Percentiles rank a stretch among this genome's conserved stretches.
phyloP scores from a whole-genome alignment of 768 basidiomycete genomes.

The Termitomyces sp. region DNA sequence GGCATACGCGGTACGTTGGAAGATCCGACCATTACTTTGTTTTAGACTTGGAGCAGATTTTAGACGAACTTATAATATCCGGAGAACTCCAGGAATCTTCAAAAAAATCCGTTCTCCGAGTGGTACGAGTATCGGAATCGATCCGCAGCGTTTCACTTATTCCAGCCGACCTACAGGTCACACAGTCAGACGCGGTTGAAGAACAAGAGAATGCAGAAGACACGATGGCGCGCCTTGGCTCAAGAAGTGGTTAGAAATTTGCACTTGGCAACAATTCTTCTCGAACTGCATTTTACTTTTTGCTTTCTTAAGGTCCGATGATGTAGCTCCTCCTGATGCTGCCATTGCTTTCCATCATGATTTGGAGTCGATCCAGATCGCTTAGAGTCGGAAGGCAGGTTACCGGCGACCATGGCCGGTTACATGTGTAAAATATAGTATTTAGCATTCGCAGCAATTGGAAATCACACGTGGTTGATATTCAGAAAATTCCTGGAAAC shows the following conservation, averaged over 20 bases:
- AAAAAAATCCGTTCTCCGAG: conserved; percentile 77
- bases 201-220: conserved; percentile 85
- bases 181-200: conserved; percentile 78
- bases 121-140: conserved; percentile 24
- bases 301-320: conserved; percentile 37
- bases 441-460: background rate
- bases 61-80: conserved; percentile 95
- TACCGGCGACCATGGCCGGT: background rate
- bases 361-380: background rate
- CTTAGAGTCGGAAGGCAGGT: background rate
- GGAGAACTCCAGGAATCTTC: conserved; percentile 98
- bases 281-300: conserved; percentile 16
- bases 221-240: conserved; percentile 69
- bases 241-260: conserved; percentile 58
- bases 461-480: background rate
- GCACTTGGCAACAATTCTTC: conserved; percentile 12
- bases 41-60: conserved; percentile 40
- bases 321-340: conserved; percentile 21
- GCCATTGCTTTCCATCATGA: background rate
- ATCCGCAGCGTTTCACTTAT: background rate
- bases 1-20: conserved; percentile 74
- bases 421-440: background rate
- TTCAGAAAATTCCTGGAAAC: background rate
- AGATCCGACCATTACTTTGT: background rate
- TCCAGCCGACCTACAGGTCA: conserved; percentile 50